Evolutionary conservation across 805 yeast species (phyloP), one percentile per base, ranked within the genome.

Genomic region (Ogataea neopini): DNA sequence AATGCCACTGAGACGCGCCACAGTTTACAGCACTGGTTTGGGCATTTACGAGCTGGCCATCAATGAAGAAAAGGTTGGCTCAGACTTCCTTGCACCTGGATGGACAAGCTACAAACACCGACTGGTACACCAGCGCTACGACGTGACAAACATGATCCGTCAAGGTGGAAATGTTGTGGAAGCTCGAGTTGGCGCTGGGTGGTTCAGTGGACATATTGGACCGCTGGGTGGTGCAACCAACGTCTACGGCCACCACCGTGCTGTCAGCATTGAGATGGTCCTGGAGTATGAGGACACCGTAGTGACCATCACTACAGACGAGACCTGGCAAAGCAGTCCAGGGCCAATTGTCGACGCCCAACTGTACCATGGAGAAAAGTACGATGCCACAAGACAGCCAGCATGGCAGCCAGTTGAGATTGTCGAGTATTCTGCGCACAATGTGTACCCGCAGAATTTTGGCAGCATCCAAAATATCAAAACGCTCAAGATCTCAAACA

Each of bases 51-150:
- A 59, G 43, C 45, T 55, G 14, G 59, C 56, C 33, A 44, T 60
- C 32, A 60, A 60, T 35, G 63, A 62, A 4, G 14, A 14, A 13
- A 45, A 36, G 30, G 49, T 60, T 29, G 55, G 60, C 9, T 42
- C 43, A 13, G 61, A 54, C 14, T 46, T 43, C 36, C 49, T 60
- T 13, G 54, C 56, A n/a, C 64, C 64, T 7, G 64, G 64, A 4
- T 60, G 63, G 63, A 59, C 62, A 3, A 52, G 58, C 26, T 60
- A 59, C 42, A 41, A 53, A 10, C 51, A 57, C 38, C 40, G 64
- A 4, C 19, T 60, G n/a, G 48, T 50, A 15, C 58, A 59, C 30
- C 59, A 52, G 28, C 51, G 51, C 4, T 55, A 55, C 40, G 61
- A 58, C 43, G 57, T 60, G 19, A 38, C 52, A 14, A 36, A 43